Base-by-base conservation (phyloP, 108 stramenopile genomes). In the Cyclotella atomus region DNA sequence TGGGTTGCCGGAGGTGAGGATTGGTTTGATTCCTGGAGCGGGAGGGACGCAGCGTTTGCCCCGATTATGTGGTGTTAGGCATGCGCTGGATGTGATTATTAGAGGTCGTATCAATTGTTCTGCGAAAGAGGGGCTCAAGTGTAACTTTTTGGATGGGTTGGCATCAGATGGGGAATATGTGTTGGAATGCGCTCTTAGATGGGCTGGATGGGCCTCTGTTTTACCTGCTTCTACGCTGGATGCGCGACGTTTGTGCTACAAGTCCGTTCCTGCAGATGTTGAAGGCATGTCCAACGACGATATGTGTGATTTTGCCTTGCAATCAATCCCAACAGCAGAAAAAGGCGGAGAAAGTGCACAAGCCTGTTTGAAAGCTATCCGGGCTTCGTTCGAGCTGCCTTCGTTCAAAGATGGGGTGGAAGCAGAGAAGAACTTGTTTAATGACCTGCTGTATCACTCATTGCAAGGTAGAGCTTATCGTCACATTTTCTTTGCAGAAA, bases 41-140 rank as follows among this genome's bases (percentile, higher is more conserved):
- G 97, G 97, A 6, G 99, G 97, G 9, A 98, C 99, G 2, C 99
- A 99, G 79, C 95, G 97, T 29, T 89, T 99, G 53, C 95, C 97
- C 12, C 81, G 97, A 44, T 77, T 97, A 52, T 85, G 95, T 50
- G 89, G 88, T 8, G 79, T 92, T 34, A 75, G 82, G 17, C 70
- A 81, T 53, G 95, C 97, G 2, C 69, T 94, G 28, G 85, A 91
- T 68, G 86, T 96, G 81, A 97, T 97, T 76, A 57, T 91, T 44
- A 85, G 89, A 4, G 98, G 96, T 28, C 67, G 75, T 35, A 79
- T 87, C 19, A 73, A 92, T 68, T 66, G 86, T 7, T 57, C 70
- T n/a, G 59, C 64, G 3, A 27, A 71, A 35, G 68, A 87, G 79
- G 97, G 94, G 2, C 49, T 82, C 29, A 44, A 76, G 27, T 27